Percentiles rank a stretch among this genome's conserved stretches.
Conservation (phyloP, 2,329 filamentous ascomycete genomes). For the Intubia oerlemansii region DNA sequence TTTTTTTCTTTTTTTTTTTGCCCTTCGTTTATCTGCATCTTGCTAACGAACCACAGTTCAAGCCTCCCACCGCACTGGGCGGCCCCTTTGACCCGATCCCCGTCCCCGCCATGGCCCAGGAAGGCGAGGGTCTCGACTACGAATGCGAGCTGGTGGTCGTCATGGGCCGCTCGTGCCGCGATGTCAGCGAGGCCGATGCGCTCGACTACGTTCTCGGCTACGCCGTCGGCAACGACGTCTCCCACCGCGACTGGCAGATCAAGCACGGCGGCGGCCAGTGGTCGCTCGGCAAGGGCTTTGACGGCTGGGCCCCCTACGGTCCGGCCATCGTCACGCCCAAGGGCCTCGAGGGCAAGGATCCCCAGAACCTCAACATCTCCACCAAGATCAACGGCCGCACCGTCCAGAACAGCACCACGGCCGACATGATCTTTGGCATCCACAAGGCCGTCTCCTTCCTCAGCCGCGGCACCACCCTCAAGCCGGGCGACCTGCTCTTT, state of each 20-base stretch:
- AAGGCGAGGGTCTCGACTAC: conserved; percentile 48
- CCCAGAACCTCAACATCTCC: conserved; percentile 31
- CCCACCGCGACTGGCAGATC: conserved; percentile 57
- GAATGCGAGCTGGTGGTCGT: conserved; percentile 60
- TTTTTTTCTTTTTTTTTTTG: not conserved
- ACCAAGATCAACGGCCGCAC: conserved; percentile 37
- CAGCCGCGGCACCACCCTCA: conserved; percentile 37
- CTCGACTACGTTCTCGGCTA: conserved; percentile 58
- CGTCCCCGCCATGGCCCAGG: conserved; percentile 42
- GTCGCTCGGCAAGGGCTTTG: conserved; percentile 52
- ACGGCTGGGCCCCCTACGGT: conserved; percentile 54
- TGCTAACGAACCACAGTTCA: conserved; percentile 23
- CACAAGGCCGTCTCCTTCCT: conserved; percentile 36
- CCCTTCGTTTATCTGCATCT: not conserved
- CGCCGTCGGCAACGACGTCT: conserved; percentile 59
- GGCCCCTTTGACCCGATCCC: conserved; percentile 47
- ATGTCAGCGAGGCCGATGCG: conserved; percentile 43
- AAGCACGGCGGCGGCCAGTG: conserved; percentile 47
- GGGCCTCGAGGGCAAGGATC: conserved; percentile 27
- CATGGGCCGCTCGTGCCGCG: conserved; percentile 43
- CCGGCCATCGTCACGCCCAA: conserved; percentile 42
- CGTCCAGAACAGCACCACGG: conserved; percentile 34
- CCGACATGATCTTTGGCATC: conserved; percentile 42
- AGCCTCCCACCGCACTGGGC: conserved; percentile 42
- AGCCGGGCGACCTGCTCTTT: conserved; percentile 44